Evolutionary conservation across 805 yeast genomes (phyloP).

Genomic region (Debaryomyces castellii): DNA sequence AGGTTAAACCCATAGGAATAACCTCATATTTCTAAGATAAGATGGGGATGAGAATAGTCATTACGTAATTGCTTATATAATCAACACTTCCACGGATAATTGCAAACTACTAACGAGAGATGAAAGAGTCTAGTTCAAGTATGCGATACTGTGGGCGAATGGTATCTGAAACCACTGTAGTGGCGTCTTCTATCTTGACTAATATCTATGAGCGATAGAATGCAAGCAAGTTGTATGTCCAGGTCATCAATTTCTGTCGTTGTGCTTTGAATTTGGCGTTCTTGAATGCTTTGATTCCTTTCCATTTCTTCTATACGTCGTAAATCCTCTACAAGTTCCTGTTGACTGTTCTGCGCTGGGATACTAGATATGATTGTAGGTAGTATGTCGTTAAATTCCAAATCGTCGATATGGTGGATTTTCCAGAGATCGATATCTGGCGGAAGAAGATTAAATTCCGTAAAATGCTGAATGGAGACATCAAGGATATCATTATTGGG

Average conservation of each 20-base stretch:
- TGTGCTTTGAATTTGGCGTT: neutral
- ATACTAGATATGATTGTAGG: slow-evolving; percentile 15
- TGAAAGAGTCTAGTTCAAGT: too few species aligned
- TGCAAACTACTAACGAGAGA: too few species aligned
- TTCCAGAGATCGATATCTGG: slow-evolving; percentile 22
- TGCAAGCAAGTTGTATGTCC: slow-evolving; percentile 6
- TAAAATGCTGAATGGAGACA: slow-evolving; percentile 16
- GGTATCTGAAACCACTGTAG: slow-evolving; percentile 5
- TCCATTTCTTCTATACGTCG: neutral
- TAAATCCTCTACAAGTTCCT: neutral
- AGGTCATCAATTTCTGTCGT: slow-evolving; percentile 3
- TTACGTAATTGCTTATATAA: neutral
- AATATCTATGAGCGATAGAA: slow-evolving; percentile 6
- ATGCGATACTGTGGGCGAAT: neutral
- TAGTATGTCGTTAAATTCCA: slow-evolving; percentile 20
- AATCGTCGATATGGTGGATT: slow-evolving; percentile 27
- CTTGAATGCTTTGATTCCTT: neutral
- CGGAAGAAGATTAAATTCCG: slow-evolving; percentile 22
- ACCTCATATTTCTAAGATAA: neutral
- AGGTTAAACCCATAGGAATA: too few species aligned
- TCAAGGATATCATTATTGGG: slow-evolving; percentile 9
- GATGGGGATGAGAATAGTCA: neutral
- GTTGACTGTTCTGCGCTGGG: neutral
- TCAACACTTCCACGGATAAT: too few species aligned
- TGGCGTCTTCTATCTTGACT: neutral